phyloP scores from a whole-genome alignment of 768 basidiomycete species.

The Lepiota venenata region DNA sequence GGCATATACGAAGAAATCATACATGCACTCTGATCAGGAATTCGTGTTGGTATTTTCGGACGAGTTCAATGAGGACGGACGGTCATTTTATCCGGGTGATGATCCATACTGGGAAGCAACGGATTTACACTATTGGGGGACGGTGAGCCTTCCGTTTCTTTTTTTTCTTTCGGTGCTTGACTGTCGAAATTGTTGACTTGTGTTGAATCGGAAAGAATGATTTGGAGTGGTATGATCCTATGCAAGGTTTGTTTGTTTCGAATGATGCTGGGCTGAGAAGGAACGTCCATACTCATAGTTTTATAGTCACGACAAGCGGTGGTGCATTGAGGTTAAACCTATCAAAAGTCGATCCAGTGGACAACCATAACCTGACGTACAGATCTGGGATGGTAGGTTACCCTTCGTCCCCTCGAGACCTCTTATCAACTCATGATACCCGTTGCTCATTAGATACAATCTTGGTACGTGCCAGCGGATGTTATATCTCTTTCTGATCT shows the following conservation, averaged over 20 bases:
- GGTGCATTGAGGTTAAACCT: constrained; percentile 75
- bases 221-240: constrained; percentile 79
- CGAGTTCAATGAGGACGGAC: constrained; percentile 75
- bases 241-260: constrained; percentile 32
- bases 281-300: neutral
- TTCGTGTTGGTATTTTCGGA: constrained; percentile 70
- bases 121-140: constrained; percentile 69
- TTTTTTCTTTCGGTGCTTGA: constrained; percentile 12
- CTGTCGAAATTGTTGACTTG: neutral
- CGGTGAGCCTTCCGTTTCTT: too few relatives aligned
- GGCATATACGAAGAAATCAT: constrained; percentile 48
- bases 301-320: constrained; percentile 54
- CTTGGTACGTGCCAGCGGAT: constrained; percentile 23
- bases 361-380: constrained; percentile 72
- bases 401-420: neutral
- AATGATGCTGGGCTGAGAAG: neutral
- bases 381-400: constrained; percentile 44
- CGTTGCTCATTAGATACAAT: constrained; percentile 27
- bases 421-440: neutral
- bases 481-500: neutral
- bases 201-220: constrained; percentile 35
- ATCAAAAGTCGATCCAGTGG: constrained; percentile 36
- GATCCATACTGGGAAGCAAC: constrained; percentile 63
- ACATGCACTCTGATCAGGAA: constrained; percentile 48
- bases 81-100: constrained; percentile 67